Evolutionary conservation across 495 filamentous ascomycete genomes (phyloP).

Genomic region (Hypoxylon intermedium): DNA sequence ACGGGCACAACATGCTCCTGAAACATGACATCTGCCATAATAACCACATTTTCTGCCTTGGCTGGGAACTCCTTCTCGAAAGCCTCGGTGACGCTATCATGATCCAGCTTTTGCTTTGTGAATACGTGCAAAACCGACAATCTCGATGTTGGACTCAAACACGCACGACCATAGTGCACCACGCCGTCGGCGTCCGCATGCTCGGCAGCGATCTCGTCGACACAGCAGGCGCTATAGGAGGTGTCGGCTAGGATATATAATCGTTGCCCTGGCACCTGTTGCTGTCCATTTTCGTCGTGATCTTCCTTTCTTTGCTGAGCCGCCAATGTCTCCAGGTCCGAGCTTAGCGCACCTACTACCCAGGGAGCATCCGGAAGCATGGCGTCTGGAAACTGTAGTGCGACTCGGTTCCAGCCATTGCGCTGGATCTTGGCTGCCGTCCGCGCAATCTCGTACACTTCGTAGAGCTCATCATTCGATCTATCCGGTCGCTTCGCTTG

Average conservation of each 20-base stretch:
- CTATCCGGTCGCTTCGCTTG: slow-evolving; percentile 49
- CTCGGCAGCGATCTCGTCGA: slow-evolving; percentile 96
- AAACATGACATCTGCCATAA: slow-evolving; percentile 92
- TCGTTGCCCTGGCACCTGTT: slow-evolving; percentile 46
- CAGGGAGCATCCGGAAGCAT: slow-evolving; percentile 86
- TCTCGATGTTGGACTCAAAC: slow-evolving; percentile 86
- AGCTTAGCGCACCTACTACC: slow-evolving; percentile 72
- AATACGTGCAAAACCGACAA: slow-evolving; percentile 94
- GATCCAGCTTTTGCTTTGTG: slow-evolving; percentile 70
- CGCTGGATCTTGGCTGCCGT: slow-evolving; percentile 77
- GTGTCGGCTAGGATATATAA: slow-evolving; percentile 94
- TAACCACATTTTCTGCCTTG: slow-evolving; percentile 67
- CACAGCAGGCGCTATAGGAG: slow-evolving; percentile 95
- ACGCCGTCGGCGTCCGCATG: slow-evolving; percentile 90
- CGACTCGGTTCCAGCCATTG: slow-evolving; percentile 76
- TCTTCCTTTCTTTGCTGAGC: slow-evolving; percentile 10
- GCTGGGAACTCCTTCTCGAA: slow-evolving; percentile 75
- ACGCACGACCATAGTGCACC: slow-evolving; percentile 93
- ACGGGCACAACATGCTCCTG: slow-evolving; percentile 66
- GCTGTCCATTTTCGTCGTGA: slow-evolving; percentile 1
- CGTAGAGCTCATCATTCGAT: slow-evolving; percentile 73
- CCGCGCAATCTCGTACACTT: slow-evolving; percentile 85
- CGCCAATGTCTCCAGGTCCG: slow-evolving; percentile 58
- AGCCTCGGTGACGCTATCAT: slow-evolving; percentile 60
- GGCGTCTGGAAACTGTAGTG: slow-evolving; percentile 91